Evolutionary conservation across 2,329 filamentous ascomycete genomes (phyloP).

Genomic region (Cytospora mali): DNA sequence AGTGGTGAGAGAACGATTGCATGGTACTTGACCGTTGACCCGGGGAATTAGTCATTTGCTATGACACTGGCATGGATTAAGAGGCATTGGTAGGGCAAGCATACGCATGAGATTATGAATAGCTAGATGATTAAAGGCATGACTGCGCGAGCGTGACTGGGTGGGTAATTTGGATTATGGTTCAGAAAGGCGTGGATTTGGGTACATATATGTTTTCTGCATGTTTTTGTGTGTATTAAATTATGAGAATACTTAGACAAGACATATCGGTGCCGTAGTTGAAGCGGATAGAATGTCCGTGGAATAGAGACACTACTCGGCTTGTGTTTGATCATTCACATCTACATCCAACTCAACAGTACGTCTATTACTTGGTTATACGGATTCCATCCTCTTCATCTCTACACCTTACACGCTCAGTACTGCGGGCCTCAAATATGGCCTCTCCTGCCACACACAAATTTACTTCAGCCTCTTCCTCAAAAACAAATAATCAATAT

Average conservation of each 20-base stretch:
- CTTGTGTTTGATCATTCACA: neutral
- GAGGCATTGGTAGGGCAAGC: neutral
- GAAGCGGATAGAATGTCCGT: constrained; percentile 6
- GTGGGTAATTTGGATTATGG: constrained; percentile 3
- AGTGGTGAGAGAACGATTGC: constrained; percentile 47
- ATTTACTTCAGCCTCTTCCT: constrained; percentile 9
- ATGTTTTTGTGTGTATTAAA: neutral
- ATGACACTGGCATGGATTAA: constrained; percentile 3
- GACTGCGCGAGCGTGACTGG: neutral
- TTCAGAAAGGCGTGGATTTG: neutral
- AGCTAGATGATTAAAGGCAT: constrained; percentile 8
- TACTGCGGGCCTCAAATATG: neutral
- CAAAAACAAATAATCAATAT: constrained; percentile 24
- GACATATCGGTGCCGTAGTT: neutral
- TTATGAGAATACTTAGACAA: constrained; percentile 11
- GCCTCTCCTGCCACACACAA: neutral
- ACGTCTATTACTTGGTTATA: too few species aligned
- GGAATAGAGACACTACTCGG: neutral
- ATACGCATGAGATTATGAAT: constrained; percentile 11
- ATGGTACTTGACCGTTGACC: constrained; percentile 1
- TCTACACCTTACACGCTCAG: neutral
- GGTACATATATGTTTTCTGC: constrained; percentile 1
- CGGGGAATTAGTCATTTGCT: neutral
- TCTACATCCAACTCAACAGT: neutral
- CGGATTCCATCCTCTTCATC: neutral